Conservation (phyloP, 345 rosid species). For the Populus tremula region DNA sequence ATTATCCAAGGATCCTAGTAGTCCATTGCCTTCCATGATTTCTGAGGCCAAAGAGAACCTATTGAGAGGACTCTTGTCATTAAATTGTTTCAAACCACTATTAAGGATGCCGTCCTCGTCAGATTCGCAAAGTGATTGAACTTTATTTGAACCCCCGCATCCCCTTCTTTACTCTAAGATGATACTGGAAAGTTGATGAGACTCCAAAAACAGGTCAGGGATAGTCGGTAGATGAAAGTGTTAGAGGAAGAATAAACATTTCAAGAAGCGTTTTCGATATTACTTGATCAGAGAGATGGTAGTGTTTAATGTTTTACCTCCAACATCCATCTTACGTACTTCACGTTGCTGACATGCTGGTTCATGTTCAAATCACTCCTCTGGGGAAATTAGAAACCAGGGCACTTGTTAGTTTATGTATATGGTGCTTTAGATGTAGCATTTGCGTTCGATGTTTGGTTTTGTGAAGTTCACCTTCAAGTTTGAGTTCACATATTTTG, state of each 20-base stretch:
- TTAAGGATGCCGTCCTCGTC: conserved; percentile 42
- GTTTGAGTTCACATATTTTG: conserved; percentile 46
- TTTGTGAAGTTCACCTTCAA: conserved; percentile 38
- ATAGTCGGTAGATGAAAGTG: conserved; percentile 38
- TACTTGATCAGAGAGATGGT: background rate
- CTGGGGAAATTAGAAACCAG: conserved; percentile 26
- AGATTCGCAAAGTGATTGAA: conserved; percentile 56
- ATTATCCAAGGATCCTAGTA: conserved; percentile 32
- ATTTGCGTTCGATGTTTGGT: conserved; percentile 2
- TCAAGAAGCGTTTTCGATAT: background rate
- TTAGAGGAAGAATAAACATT: background rate
- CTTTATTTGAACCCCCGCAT: conserved; percentile 54
- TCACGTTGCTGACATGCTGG: conserved; percentile 72
- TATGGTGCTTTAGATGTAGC: background rate
- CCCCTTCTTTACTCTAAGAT: conserved; percentile 53
- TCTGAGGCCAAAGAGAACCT: conserved; percentile 43
- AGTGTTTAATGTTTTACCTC: conserved; percentile 41
- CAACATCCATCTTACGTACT: conserved; percentile 70
- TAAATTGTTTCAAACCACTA: conserved; percentile 15
- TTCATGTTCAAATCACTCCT: conserved; percentile 70
- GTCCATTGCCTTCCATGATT: conserved; percentile 42
- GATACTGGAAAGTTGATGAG: conserved; percentile 46
- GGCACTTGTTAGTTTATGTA: background rate
- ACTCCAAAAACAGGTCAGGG: conserved; percentile 52
- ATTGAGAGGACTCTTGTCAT: conserved; percentile 23